phyloP scores from a whole-genome alignment of 148 eudicot species.

The Chenopodium suecicum region DNA sequence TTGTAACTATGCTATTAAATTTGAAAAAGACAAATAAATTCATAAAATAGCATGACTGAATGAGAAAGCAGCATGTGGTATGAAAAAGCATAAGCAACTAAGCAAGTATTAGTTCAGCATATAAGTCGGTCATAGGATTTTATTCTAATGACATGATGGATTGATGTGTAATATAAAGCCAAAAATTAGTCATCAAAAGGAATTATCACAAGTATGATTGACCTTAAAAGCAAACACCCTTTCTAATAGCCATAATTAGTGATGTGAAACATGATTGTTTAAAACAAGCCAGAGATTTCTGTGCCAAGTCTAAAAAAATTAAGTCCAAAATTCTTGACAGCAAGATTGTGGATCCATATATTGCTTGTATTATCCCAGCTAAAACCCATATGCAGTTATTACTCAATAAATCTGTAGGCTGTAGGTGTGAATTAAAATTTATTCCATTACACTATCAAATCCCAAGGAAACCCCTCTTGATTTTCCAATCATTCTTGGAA shows the following conservation, averaged over 20 bases:
- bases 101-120: background rate
- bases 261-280: too few relatives aligned
- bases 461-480: background rate
- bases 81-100: background rate
- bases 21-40: background rate
- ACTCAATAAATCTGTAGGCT: background rate
- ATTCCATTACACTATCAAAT: background rate
- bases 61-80: background rate
- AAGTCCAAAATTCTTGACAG: background rate
- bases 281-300: too few relatives aligned
- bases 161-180: background rate
- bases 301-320: too few relatives aligned
- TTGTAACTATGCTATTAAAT: background rate
- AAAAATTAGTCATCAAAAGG: background rate
- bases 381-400: background rate
- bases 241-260: background rate
- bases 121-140: background rate
- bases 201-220: background rate
- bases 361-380: background rate
- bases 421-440: background rate
- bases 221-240: background rate
- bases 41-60: background rate
- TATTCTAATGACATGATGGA: background rate
- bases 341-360: too few relatives aligned
- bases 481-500: background rate